Evolutionary conservation across 306 rosid genomes (phyloP).

Genomic region (Quercus alba): DNA sequence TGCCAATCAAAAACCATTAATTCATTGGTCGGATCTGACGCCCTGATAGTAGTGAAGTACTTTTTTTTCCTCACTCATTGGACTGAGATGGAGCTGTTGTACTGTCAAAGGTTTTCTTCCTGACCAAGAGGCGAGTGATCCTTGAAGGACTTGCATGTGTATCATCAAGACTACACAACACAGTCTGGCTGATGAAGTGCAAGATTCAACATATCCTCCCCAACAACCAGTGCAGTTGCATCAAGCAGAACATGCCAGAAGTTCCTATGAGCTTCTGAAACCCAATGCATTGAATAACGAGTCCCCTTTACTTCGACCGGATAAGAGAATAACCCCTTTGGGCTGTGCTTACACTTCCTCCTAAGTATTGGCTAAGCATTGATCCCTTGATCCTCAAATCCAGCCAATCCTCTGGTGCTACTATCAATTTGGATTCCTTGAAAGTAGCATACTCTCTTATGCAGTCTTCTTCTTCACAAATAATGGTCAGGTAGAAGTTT

Average conservation of each 20-base stretch:
- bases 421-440: conserved; percentile 66
- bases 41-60: not conserved
- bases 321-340: conserved; percentile 79
- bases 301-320: conserved; percentile 71
- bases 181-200: conserved; percentile 78
- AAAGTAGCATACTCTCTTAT: conserved; percentile 60
- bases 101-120: conserved; percentile 77
- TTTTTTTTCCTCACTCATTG: conserved; percentile 34
- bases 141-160: conserved; percentile 61
- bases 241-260: conserved; percentile 91
- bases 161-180: conserved; percentile 71
- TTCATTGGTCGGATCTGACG: not conserved
- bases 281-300: conserved; percentile 72
- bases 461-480: conserved; percentile 50
- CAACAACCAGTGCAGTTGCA: conserved; percentile 67
- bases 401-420: conserved; percentile 69
- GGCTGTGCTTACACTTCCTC: conserved; percentile 73
- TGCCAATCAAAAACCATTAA: not conserved
- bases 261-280: conserved; percentile 88
- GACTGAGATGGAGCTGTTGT: conserved; percentile 51
- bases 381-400: conserved; percentile 88
- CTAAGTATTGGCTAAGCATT: conserved; percentile 71
- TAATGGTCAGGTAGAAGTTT: conserved; percentile 58
- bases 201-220: conserved; percentile 60
- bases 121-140: conserved; percentile 75